Evolutionary conservation across 2,329 filamentous ascomycete genomes (phyloP), one percentile per base, ranked within the genome.

Genomic region (Sclerotinia nivalis): DNA sequence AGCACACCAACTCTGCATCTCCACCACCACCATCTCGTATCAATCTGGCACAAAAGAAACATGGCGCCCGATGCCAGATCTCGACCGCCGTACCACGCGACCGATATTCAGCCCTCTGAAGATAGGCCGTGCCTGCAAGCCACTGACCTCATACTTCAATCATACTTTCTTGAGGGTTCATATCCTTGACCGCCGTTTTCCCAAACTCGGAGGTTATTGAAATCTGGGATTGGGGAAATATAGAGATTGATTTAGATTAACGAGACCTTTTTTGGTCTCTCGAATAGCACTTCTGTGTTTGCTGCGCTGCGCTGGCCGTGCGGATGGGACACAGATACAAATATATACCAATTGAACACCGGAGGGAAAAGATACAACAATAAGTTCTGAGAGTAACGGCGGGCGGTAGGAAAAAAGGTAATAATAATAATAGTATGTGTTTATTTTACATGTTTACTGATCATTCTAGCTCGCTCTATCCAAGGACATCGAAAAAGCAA

Each of bases 61-160:
- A 52, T 52, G 47, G 60, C 47, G 13, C 52, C 60, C 31, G 60
- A 64, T 64, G 47, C 60, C 60, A 62, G 60, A 62, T 62, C 60
- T 62, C 28, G 60, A 62, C 45, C 40, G 58, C 31, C 60, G 60
- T 64, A 40, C 47, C 31, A 64, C 47, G 22, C 58, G 47, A 40
- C 47, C 31, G 22, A n/a, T 37, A 40, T 64, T 40, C 22, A 50
- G 60, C 60, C 60, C n/a, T 64, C 31, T 22, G 34, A 56, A 58
- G 10, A 18, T 22, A 9, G 34, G n/a, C 13, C 47, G 34, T 64
- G 54, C 54, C 10, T 34, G 18, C 47, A 64, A 64, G 60, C 60
- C 60, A 64, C 31, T 20, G 60, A 64, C 47, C 22, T 52, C 60
- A 64, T 40, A 40, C 13, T 28, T 25, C 40, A 43, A 43, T 43